These are phyloP conservation scores for Podospora sp. DNA, from an alignment of 495 filamentous ascomycete genomes.

Conservation along the genomic window DNA sequence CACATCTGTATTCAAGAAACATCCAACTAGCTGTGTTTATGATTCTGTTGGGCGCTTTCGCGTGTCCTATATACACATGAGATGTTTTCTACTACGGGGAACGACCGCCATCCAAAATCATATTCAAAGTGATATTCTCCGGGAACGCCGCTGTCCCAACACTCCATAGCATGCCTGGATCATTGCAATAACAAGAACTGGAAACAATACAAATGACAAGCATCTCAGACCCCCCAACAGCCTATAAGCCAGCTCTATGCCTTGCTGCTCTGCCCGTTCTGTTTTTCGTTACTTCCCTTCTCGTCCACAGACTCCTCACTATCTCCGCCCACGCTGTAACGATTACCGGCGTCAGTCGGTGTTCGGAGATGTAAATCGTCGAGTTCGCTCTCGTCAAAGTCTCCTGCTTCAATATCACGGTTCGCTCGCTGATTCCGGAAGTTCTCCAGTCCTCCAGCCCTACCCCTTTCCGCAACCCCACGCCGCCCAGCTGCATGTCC, in stretches of 20 bases:
- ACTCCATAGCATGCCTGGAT: not conserved
- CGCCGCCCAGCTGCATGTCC: conserved; percentile 30
- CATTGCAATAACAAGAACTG: not conserved
- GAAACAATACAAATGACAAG: not conserved
- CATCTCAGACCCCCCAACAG: not conserved
- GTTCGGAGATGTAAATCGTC: conserved; percentile 67
- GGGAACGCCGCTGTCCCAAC: not conserved
- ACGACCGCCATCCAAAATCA: not conserved
- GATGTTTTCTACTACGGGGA: not conserved
- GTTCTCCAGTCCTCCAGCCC: conserved; percentile 45
- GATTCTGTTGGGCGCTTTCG: not conserved
- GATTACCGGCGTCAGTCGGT: conserved; percentile 44
- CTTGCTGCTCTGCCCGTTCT: conserved; percentile 12
- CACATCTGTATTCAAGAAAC: not conserved
- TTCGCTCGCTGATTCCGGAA: conserved; percentile 52
- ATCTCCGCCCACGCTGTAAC: conserved; percentile 61
- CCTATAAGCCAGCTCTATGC: not conserved
- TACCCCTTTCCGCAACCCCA: conserved; percentile 27
- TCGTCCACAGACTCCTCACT: conserved; percentile 57
- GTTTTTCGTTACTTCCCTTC: conserved; percentile 26
- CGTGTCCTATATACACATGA: not conserved
- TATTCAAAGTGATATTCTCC: not conserved
- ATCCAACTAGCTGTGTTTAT: not conserved
- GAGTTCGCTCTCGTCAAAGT: conserved; percentile 88
- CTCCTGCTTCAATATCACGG: conserved; percentile 67